phyloP scores from a whole-genome alignment of 345 rosid genomes.

The Dipteronia sinensis region DNA sequence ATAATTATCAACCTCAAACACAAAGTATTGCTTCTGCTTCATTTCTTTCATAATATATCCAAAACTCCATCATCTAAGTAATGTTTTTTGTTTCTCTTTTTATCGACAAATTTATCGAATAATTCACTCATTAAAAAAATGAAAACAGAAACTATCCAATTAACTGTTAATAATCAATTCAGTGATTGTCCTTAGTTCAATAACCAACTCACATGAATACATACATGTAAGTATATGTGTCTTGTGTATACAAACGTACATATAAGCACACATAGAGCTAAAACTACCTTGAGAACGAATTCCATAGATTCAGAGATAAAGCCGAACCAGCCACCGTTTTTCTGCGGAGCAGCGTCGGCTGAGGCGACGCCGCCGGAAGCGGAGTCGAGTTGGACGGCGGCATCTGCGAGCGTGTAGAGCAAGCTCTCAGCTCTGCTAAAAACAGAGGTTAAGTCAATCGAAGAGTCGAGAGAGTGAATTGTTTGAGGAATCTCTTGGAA shows the following conservation, averaged over 20 bases:
- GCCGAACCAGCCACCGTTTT: slow-evolving; percentile 91
- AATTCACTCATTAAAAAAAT: neutral
- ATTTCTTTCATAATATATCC: neutral
- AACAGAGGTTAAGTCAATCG: slow-evolving; percentile 51
- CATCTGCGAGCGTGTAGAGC: slow-evolving; percentile 82
- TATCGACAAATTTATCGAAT: no score
- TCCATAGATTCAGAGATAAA: slow-evolving; percentile 91
- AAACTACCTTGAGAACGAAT: slow-evolving; percentile 73
- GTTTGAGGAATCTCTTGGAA: slow-evolving; percentile 71
- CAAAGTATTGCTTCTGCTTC: neutral
- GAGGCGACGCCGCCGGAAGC: slow-evolving; percentile 41
- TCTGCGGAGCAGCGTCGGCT: slow-evolving; percentile 56
- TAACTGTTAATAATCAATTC: no score
- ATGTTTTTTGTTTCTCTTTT: no score
- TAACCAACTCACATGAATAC: neutral
- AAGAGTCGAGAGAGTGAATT: slow-evolving; percentile 47
- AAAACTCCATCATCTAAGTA: neutral
- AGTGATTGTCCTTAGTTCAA: neutral
- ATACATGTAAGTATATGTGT: neutral
- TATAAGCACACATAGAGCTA: neutral
- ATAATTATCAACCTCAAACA: neutral
- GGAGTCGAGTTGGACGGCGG: slow-evolving; percentile 67
- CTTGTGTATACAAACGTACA: neutral
- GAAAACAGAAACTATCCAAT: neutral
- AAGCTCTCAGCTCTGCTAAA: slow-evolving; percentile 67